phyloP scores from a whole-genome alignment of 805 yeast species.

The Lipomyces chichibuensis region DNA sequence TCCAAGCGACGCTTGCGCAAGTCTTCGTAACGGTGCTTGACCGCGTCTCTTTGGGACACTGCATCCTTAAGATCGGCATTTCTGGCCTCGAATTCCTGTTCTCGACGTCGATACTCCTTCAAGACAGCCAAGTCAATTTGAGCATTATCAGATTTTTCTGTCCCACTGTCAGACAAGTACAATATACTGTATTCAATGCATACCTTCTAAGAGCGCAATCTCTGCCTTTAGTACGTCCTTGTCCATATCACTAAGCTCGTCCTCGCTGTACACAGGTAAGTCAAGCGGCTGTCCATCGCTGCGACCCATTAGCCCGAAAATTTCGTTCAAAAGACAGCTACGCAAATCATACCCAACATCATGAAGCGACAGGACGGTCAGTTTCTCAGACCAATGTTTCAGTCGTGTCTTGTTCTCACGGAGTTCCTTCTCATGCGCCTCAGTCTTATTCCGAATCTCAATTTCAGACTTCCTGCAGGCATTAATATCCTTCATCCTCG shows the following conservation, averaged over 20 bases:
- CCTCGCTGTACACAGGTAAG: slow-evolving; percentile 53
- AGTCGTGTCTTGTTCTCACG: slow-evolving; percentile 49
- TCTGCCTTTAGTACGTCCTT: slow-evolving; percentile 54
- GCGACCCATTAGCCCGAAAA: slow-evolving; percentile 7
- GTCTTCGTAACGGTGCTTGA: slow-evolving; percentile 64
- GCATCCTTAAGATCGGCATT: slow-evolving; percentile 69
- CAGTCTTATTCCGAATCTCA: slow-evolving; percentile 66
- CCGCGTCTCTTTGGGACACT: slow-evolving; percentile 64
- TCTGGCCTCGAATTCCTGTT: slow-evolving; percentile 64
- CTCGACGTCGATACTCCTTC: slow-evolving; percentile 72
- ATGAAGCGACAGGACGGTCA: slow-evolving; percentile 50
- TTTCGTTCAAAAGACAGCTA: slow-evolving; percentile 17
- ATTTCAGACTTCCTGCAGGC: slow-evolving; percentile 65
- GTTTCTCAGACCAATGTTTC: slow-evolving; percentile 45
- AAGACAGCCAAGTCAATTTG: slow-evolving; percentile 73
- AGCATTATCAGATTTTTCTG: slow-evolving; percentile 55
- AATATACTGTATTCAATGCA: background rate
- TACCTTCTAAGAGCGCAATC: slow-evolving; percentile 55
- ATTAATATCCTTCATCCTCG: slow-evolving; percentile 52
- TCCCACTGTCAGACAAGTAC: background rate
- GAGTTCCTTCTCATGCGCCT: slow-evolving; percentile 54
- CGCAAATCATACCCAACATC: slow-evolving; percentile 48
- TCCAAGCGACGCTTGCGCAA: slow-evolving; percentile 73
- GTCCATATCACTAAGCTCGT: slow-evolving; percentile 56
- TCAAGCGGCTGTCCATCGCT: slow-evolving; percentile 27